These are phyloP conservation scores for Colletotrichum sp. DNA, from an alignment of 2,329 filamentous ascomycete genomes.

Conservation along the genomic window DNA sequence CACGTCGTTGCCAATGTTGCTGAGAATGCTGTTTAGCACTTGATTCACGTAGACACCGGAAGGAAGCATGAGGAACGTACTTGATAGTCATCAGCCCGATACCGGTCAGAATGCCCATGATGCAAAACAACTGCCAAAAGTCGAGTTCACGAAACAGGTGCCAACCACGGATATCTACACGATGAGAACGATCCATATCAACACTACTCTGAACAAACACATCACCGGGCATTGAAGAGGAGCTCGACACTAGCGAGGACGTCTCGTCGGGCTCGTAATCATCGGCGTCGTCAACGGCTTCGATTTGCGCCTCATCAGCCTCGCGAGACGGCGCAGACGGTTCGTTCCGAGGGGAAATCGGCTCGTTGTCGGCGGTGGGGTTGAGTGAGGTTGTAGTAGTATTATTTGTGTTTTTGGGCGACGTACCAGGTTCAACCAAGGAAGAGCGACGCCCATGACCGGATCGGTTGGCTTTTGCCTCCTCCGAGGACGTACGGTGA, in stretches of 20 bases:
- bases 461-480: constrained; percentile 41
- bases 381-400: constrained; percentile 32
- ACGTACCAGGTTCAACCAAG: constrained; percentile 71
- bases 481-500: constrained; percentile 45
- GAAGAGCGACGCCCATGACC: constrained; percentile 40
- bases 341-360: not conserved
- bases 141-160: constrained; percentile 72
- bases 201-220: constrained; percentile 62
- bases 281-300: constrained; percentile 29
- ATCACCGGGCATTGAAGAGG: constrained; percentile 55
- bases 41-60: not conserved
- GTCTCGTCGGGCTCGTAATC: constrained; percentile 67
- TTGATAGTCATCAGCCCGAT: constrained; percentile 99
- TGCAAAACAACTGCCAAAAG: constrained; percentile 89
- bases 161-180: constrained; percentile 89
- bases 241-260: constrained; percentile 78
- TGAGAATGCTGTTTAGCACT: constrained; percentile 43
- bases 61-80: constrained; percentile 55
- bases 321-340: constrained; percentile 10
- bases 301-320: constrained; percentile 26
- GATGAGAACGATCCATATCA: constrained; percentile 76
- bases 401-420: constrained; percentile 28
- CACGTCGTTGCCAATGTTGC: constrained; percentile 92
- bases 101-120: constrained; percentile 90
- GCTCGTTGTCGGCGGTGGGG: constrained; percentile 23